These are phyloP conservation scores for Sodiomyces alkalinus DNA, from an alignment of 2,329 filamentous ascomycete species.

Conservation along the genomic window DNA sequence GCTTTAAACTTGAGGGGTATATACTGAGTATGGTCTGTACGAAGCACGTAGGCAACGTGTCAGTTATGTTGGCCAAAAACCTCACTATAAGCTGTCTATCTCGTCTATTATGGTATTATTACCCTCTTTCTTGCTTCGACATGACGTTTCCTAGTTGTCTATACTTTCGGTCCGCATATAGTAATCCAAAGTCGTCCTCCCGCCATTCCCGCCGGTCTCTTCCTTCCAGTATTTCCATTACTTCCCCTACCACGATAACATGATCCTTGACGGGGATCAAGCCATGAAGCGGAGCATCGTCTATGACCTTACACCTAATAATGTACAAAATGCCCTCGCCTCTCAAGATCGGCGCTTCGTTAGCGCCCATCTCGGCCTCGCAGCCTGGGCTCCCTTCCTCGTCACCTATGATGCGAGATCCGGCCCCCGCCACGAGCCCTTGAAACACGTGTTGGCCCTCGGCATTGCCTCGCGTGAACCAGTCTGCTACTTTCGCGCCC, in stretches of 20 bases:
- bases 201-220: slow-evolving; percentile 7
- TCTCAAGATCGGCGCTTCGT: slow-evolving; percentile 24
- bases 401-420: no score
- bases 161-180: slow-evolving; percentile 34
- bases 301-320: slow-evolving; percentile 25
- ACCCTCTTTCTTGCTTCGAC: no score
- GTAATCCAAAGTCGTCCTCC: slow-evolving; percentile 25
- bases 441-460: slow-evolving; percentile 21
- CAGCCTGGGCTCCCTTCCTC: slow-evolving; percentile 8
- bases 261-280: slow-evolving; percentile 34
- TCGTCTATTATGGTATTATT: no score
- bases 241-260: slow-evolving; percentile 36
- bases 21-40: no score
- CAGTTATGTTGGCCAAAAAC: no score
- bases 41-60: no score
- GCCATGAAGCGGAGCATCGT: slow-evolving; percentile 22
- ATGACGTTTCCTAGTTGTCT: no score
- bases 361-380: slow-evolving; percentile 5
- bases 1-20: no score
- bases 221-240: slow-evolving; percentile 26
- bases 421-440: no score
- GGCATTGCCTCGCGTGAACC: slow-evolving; percentile 34
- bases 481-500: slow-evolving; percentile 34
- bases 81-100: no score
- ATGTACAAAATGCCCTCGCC: slow-evolving; percentile 38